Conservation (phyloP, 768 basidiomycete species). For the Atractiella rhizophila region DNA sequence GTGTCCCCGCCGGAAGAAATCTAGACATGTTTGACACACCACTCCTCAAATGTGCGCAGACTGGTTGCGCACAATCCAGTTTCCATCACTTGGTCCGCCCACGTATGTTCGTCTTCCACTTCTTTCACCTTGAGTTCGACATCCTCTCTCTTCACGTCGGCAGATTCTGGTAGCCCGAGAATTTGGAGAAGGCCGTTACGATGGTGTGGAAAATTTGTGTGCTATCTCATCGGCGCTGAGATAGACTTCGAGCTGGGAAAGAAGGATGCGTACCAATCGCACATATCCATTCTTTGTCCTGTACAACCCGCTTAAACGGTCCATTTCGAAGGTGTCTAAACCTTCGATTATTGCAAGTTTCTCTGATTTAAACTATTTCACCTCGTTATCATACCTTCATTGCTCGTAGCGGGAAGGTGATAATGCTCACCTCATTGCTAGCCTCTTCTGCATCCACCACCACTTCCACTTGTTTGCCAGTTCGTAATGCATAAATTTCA, state of each 20-base stretch:
- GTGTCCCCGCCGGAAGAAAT: too few relatives aligned
- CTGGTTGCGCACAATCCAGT: conserved; percentile 31
- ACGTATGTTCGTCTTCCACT: conserved; percentile 26
- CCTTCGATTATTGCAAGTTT: conserved; percentile 30
- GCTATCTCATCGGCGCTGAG: conserved; percentile 35
- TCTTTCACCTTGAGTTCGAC: conserved; percentile 25
- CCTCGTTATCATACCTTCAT: neutral
- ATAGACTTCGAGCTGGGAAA: too few relatives aligned
- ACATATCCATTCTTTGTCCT: conserved; percentile 30
- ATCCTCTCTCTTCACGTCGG: conserved; percentile 19
- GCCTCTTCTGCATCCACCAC: conserved; percentile 34
- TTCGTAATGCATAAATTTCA: conserved; percentile 28
- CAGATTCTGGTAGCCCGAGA: conserved; percentile 22
- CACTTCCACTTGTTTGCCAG: conserved; percentile 29
- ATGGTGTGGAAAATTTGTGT: conserved; percentile 43
- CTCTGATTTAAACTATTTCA: conserved; percentile 24
- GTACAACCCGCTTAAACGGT: conserved; percentile 32
- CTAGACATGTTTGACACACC: neutral
- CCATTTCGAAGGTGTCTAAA: conserved; percentile 26
- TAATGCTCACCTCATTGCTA: conserved; percentile 32
- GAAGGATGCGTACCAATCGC: too few relatives aligned
- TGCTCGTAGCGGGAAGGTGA: conserved; percentile 17
- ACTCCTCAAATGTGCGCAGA: conserved; percentile 28
- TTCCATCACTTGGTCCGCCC: conserved; percentile 29
- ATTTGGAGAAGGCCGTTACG: conserved; percentile 30